Evolutionary conservation across 2,329 filamentous ascomycete species (phyloP).

Genomic region (Myriosclerotinia duriaeana): DNA sequence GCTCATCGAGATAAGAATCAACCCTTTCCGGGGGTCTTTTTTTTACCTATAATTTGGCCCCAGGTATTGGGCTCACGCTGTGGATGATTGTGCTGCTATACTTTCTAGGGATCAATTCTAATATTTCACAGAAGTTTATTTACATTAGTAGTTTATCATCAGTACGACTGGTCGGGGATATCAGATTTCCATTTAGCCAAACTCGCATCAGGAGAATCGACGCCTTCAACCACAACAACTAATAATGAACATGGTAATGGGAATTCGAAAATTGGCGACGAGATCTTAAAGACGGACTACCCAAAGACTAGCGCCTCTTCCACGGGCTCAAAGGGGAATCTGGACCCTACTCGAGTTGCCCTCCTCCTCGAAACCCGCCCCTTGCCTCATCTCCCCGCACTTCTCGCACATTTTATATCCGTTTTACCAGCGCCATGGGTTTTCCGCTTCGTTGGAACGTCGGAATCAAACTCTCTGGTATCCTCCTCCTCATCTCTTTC

Average conservation of each 20-base stretch:
- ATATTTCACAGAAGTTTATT: slow-evolving; percentile 11
- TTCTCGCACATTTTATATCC: slow-evolving; percentile 55
- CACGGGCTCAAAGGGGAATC: slow-evolving; percentile 2
- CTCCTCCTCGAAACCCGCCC: slow-evolving; percentile 55
- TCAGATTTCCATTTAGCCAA: slow-evolving; percentile 8
- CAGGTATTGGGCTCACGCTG: not conserved
- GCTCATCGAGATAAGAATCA: slow-evolving; percentile 4
- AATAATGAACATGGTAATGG: not conserved
- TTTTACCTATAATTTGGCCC: not conserved
- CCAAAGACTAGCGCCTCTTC: not conserved
- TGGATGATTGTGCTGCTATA: not conserved
- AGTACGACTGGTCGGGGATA: slow-evolving; percentile 13
- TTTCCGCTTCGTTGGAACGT: slow-evolving; percentile 56
- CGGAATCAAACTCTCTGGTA: slow-evolving; percentile 47
- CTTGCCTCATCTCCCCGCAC: slow-evolving; percentile 50
- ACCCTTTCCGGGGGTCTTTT: not conserved
- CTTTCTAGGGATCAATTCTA: not conserved
- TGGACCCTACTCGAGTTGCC: slow-evolving; percentile 53
- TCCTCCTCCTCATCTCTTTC: slow-evolving; percentile 45
- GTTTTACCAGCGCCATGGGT: slow-evolving; percentile 57
- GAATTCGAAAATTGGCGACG: not conserved
- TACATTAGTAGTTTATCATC: slow-evolving; percentile 3
- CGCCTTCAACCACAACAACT: not conserved
- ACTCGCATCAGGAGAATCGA: slow-evolving; percentile 3
- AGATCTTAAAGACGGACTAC: not conserved